These are phyloP conservation scores for Tetracladium marchalianum DNA, from an alignment of 495 filamentous ascomycete genomes.

Conservation along the genomic window DNA sequence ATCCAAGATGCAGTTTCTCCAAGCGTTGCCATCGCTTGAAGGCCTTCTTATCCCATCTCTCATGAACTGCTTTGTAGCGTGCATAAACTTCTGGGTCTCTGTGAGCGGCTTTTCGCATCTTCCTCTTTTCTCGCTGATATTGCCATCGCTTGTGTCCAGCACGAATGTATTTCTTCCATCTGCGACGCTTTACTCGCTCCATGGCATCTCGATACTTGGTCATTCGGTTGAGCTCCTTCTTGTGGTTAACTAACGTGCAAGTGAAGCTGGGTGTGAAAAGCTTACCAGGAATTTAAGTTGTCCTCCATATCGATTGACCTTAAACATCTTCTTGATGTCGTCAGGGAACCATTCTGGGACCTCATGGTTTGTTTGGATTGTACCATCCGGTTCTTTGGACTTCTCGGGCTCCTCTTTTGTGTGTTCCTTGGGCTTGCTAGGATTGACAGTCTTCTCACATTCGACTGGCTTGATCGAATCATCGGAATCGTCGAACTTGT, in stretches of 20 bases:
- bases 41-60: background rate
- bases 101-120: background rate
- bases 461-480: too few species aligned
- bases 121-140: background rate
- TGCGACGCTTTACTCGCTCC: conserved; percentile 1
- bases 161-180: conserved; percentile 4
- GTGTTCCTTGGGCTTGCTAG: too few species aligned
- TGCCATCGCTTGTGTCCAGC: conserved; percentile 2
- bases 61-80: background rate
- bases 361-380: background rate
- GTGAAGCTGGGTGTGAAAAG: background rate
- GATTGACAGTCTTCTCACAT: too few species aligned
- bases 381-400: too few species aligned
- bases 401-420: too few species aligned
- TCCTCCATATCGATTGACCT: conserved; percentile 2
- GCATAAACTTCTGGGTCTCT: background rate
- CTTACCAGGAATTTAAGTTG: conserved; percentile 3
- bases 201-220: conserved; percentile 6
- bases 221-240: conserved; percentile 7
- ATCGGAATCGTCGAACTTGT: too few species aligned
- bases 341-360: conserved; percentile 5
- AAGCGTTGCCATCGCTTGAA: conserved; percentile 2
- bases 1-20: conserved; percentile 4
- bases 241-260: background rate
- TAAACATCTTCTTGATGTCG: conserved; percentile 3